Percentiles rank a stretch among this genome's conserved stretches.
phyloP scores from a whole-genome alignment of 352 stramenopile genomes.

The Peronospora farinosa region DNA sequence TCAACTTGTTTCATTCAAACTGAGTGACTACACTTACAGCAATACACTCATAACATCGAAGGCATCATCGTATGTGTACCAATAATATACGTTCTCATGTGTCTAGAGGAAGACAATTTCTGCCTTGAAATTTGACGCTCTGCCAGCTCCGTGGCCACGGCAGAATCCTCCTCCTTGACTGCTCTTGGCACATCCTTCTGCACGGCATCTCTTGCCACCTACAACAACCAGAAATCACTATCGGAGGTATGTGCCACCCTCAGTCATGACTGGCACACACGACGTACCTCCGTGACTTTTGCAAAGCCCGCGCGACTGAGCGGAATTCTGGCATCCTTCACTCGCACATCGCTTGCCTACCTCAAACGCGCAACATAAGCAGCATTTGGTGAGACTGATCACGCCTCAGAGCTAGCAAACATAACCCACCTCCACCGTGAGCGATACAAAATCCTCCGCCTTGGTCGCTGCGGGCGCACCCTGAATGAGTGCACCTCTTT shows the following conservation, averaged over 20 bases:
- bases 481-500: conserved; percentile 57
- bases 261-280: not conserved
- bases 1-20: conserved; percentile 22
- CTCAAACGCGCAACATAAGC: conserved; percentile 1
- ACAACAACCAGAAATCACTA: not conserved
- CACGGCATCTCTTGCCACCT: conserved; percentile 65
- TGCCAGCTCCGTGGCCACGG: conserved; percentile 38
- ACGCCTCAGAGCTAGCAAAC: not conserved
- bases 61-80: not conserved
- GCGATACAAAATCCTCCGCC: conserved; percentile 79
- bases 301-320: conserved; percentile 75
- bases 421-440: conserved; percentile 54
- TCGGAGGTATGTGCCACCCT: conserved; percentile 4
- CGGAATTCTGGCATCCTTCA: conserved; percentile 68
- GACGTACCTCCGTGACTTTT: conserved; percentile 81
- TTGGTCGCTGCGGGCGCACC: conserved; percentile 72
- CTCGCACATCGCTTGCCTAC: conserved; percentile 60
- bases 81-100: not conserved
- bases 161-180: conserved; percentile 67
- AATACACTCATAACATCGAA: conserved; percentile 7
- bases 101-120: conserved; percentile 3
- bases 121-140: not conserved
- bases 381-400: conserved; percentile 3
- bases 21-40: conserved; percentile 4
- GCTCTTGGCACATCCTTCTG: conserved; percentile 57